Conservation (phyloP, 179 eudicot species). For the Spergularia azorica region DNA sequence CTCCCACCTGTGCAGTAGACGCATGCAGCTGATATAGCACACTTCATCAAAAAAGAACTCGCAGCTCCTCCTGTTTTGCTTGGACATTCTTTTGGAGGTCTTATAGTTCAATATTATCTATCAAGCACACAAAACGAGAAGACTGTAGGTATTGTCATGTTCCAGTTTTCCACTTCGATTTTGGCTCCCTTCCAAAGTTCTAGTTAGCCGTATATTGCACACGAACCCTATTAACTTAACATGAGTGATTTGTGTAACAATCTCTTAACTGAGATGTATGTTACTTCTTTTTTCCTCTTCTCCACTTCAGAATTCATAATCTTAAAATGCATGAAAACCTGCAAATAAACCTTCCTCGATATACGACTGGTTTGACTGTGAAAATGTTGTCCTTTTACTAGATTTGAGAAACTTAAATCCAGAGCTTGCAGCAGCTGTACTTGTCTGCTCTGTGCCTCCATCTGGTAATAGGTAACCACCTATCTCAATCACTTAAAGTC, state of each 20-base stretch:
- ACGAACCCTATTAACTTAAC: too few relatives aligned
- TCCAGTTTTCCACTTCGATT: too few relatives aligned
- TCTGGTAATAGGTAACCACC: constrained; percentile 78
- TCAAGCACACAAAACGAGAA: constrained; percentile 44
- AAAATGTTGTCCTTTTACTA: constrained; percentile 16
- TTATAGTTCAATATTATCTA: constrained; percentile 81
- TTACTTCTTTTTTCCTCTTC: not conserved
- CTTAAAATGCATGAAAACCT: not conserved
- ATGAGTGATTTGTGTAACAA: not conserved
- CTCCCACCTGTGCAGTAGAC: constrained; percentile 70
- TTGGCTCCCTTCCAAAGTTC: not conserved
- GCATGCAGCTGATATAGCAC: constrained; percentile 80
- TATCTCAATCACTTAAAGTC: not conserved
- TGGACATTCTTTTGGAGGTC: constrained; percentile 98
- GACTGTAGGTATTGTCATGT: constrained; percentile 35
- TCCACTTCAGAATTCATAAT: not conserved
- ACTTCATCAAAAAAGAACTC: constrained; percentile 64
- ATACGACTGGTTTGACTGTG: not conserved
- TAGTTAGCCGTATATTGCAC: too few relatives aligned
- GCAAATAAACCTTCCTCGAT: not conserved
- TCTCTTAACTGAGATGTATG: not conserved
- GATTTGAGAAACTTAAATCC: constrained; percentile 44
- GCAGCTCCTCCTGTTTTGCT: constrained; percentile 62
- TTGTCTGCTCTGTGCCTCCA: constrained; percentile 93
- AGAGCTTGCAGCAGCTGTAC: constrained; percentile 76